Base-by-base conservation (phyloP, 768 basidiomycete genomes). In the Leucosporidium yakuticum region DNA sequence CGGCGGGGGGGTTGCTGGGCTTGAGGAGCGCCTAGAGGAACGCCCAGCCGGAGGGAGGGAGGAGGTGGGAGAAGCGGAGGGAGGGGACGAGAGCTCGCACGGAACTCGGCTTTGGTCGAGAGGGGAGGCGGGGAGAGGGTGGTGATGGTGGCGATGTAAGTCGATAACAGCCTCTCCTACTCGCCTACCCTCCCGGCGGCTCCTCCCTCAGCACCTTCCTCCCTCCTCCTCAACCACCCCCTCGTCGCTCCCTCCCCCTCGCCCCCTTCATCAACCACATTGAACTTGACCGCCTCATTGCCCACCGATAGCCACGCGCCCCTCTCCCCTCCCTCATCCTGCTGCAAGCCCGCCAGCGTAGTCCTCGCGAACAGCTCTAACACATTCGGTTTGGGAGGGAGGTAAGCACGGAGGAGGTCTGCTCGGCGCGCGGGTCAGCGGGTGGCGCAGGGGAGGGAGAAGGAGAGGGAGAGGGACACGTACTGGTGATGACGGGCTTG, bases 251-350 rank as follows among this genome's bases (percentile, higher is more conserved):
- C 49, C 4, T 21, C 32, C 1, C 25, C 8, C 19, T 21, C 49
- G 1, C 17, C 32, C 1, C 25, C 8, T 9, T 21, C 34, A 9
- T 55, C 63, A 23, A 65, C 20, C 27, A 71, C 51, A 31, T 71
- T 71, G 51, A 68, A 71, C 64, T 68, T 71, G 67, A 68, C 50
- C 48, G 70, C 67, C 51, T 71, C 67, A 58, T 71, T 71, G 6
- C 70, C 70, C 4, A 65, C 62, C 32, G 67, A 57, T 20, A 68
- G 32, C 47, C 49, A 71, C 23, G 62, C 25, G 0, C 70, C 64
- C 8, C 64, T 27, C 34, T 31, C 12, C 15, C 1, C 21, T 1
- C 31, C 34, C 14, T 8, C 11, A 17, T n/a, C 31, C 25, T 54
- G 44, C 50, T 1, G 17, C 19, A 27, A 14, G 4, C 65, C 65